Percentiles rank a stretch among this genome's conserved stretches.
Evolutionary conservation across 805 yeast species (phyloP).

Genomic region (Pichia nanzhaoensis): DNA sequence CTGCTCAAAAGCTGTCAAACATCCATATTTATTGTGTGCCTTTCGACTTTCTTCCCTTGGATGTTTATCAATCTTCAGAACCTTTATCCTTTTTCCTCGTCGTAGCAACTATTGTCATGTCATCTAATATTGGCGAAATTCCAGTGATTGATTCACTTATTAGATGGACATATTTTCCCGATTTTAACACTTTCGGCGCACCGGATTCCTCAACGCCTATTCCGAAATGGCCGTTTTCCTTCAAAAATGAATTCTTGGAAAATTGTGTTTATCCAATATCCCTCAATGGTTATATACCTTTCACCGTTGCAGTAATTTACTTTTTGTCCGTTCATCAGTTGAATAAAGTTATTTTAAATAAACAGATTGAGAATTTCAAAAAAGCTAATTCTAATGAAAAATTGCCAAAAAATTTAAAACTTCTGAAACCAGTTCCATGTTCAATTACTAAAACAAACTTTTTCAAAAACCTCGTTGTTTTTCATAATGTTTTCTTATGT

Average conservation of each 20-base stretch:
- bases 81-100: background rate
- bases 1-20: too few species aligned
- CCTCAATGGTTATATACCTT: slow-evolving; percentile 47
- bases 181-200: slow-evolving; percentile 21
- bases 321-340: slow-evolving; percentile 50
- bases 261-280: slow-evolving; percentile 33
- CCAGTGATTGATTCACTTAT: slow-evolving; percentile 24
- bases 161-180: slow-evolving; percentile 22
- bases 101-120: background rate
- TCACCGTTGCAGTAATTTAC: slow-evolving; percentile 51
- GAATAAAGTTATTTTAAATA: slow-evolving; percentile 41
- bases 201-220: slow-evolving; percentile 23
- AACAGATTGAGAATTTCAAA: slow-evolving; percentile 36
- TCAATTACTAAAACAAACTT: slow-evolving; percentile 35
- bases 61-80: background rate
- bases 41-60: background rate
- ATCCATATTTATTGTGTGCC: too few species aligned
- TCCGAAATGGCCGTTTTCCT: slow-evolving; percentile 25
- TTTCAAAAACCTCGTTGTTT: slow-evolving; percentile 49
- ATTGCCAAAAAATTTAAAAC: slow-evolving; percentile 25
- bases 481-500: slow-evolving; percentile 58
- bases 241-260: slow-evolving; percentile 18
- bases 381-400: slow-evolving; percentile 23
- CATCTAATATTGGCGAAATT: background rate
- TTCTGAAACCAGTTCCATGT: slow-evolving; percentile 49